Evolutionary conservation across 345 rosid genomes (phyloP).

Genomic region (Combretum micranthum): DNA sequence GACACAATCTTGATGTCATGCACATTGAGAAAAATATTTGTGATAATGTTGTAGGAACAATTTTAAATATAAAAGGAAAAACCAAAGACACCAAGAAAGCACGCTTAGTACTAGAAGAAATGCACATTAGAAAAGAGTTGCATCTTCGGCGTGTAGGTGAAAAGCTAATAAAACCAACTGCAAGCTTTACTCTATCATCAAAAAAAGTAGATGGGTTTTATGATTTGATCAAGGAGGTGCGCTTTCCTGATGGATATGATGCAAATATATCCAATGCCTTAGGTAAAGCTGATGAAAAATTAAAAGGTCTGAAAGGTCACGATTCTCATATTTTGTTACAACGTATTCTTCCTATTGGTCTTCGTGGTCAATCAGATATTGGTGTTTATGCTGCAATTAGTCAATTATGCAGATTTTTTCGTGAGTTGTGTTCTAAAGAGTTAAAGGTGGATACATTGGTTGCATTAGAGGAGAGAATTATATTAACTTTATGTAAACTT

Average conservation of each 20-base stretch:
- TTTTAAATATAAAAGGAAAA: neutral
- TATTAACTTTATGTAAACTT: too few relatives aligned
- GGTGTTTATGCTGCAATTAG: neutral
- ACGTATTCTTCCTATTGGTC: slow-evolving; percentile 5
- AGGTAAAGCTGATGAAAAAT: neutral
- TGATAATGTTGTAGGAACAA: neutral
- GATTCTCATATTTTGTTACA: slow-evolving; percentile 10
- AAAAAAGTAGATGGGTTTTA: neutral
- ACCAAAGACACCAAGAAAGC: neutral
- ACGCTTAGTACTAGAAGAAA: neutral
- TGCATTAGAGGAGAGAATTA: too few relatives aligned
- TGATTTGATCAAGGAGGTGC: neutral
- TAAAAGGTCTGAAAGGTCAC: neutral
- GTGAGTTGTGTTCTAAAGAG: neutral
- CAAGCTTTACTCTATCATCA: neutral
- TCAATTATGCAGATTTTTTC: neutral
- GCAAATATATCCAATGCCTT: neutral
- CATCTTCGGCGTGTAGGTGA: neutral
- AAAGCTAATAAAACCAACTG: neutral
- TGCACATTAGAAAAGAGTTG: neutral
- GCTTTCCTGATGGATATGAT: neutral
- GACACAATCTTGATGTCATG: neutral
- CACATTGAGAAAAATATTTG: neutral
- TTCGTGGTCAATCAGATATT: neutral
- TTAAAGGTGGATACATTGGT: too few relatives aligned